Conservation (phyloP, 106 monocot species). For the Platanthera zijinensis region DNA sequence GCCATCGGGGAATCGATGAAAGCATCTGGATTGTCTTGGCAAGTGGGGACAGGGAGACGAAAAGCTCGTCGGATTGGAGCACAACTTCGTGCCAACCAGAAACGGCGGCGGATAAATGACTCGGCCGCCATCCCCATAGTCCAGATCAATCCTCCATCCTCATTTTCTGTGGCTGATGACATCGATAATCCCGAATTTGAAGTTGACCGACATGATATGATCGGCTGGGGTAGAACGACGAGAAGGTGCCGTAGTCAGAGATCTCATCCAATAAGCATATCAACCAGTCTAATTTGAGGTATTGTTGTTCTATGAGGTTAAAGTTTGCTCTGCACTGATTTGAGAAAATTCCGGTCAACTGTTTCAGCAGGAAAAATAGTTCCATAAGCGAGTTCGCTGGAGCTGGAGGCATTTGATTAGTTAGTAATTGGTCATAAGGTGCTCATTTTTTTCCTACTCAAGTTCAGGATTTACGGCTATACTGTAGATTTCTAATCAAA, state of each 20-base stretch:
- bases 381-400: not conserved
- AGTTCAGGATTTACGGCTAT: not conserved
- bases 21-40: slow-evolving; percentile 30
- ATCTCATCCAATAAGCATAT: slow-evolving; percentile 15
- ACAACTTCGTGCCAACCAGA: not conserved
- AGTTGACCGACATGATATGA: slow-evolving; percentile 14
- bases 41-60: slow-evolving; percentile 20
- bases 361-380: not conserved
- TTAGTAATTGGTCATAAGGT: not conserved
- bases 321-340: no score
- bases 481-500: not conserved
- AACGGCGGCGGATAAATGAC: slow-evolving; percentile 4
- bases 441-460: not conserved
- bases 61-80: not conserved
- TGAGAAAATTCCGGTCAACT: no score
- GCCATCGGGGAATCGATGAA: slow-evolving; percentile 39
- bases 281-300: not conserved
- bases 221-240: slow-evolving; percentile 46
- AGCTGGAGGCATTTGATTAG: not conserved
- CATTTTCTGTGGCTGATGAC: not conserved
- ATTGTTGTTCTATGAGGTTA: no score
- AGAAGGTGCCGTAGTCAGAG: slow-evolving; percentile 49
- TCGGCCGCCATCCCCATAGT: not conserved
- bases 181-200: slow-evolving; percentile 13
- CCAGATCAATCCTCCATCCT: slow-evolving; percentile 1